Base-by-base conservation (phyloP, 257 asterid genomes). In the Solanum etuberosum region DNA sequence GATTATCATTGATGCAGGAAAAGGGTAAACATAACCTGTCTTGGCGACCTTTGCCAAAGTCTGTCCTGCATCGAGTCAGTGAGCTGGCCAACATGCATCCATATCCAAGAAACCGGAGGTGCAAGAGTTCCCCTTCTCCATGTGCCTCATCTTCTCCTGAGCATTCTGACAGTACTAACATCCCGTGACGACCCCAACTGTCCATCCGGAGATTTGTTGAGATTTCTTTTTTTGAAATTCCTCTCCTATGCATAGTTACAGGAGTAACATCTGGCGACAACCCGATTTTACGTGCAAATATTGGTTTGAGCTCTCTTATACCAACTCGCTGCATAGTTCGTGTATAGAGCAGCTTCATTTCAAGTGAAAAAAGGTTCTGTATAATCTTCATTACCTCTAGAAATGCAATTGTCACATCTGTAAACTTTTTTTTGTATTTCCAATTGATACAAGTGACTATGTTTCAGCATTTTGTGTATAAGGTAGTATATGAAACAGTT, bases 31-130 rank as follows among this genome's bases (percentile, higher is more conserved):
- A 98, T 40, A 94, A 91, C 72, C 86, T 94, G 90, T 96, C 98
- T 0, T 97, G 99, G 98, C 95, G 98, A 23, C 98, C 98, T 29
- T 89, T 97, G 87, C 99, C 99, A 1, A 95, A 94, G 88, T 86
- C 98, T 38, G 89, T 97, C 78, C 84, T 94, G 83, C 93, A 89
- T 35, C 98, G 95, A 5, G 99, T 96, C 59, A 88, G 92, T 84
- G 98, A 96, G 87, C 91, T 95, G 85, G 95, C 98, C 25, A 85
- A 85, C 71, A 89, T 91, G 91, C 90, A 95, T 89, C 98, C 98
- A 3, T 95, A 97, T 89, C 99, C 99, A 37, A 94, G 95, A 89
- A 94, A 92, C 20, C 90, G 84, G 89, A 91, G 91, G 63, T 89
- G 92, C 84, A 93, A 90, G 94, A 86, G 86, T 83, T 85, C 87